Base-by-base conservation (phyloP, 805 yeast genomes). In the Candida silvicultrix region DNA sequence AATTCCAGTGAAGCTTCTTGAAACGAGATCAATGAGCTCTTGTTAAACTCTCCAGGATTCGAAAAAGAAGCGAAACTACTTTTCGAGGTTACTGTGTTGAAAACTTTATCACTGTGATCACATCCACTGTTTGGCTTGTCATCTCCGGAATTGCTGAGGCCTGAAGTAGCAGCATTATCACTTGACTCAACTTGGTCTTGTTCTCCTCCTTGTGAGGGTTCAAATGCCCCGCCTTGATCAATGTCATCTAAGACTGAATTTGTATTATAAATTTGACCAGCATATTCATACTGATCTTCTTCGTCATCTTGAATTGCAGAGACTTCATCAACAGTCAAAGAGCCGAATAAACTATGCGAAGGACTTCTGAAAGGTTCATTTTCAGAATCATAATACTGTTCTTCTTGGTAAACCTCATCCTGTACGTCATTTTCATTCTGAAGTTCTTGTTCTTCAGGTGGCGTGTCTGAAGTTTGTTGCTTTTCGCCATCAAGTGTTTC, bases 301-400 rank as follows among this genome's bases (percentile, higher is more conserved):
- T 23, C 18, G 11, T 42, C 35, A 9, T 35, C 14, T 9, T 35
- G 23, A 7, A 42, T 23, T 18, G 28, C 36, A 12, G 45, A 42
- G 3, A 43, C 16, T 5, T 43, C 41, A 15, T 43, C 45, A 12
- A 41, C 46, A 3, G 53, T 52, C 3, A 58, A 23, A 11, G 45
- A 42, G 15, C 62, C 62, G 36, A 58, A 58, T 36, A 58, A 14
- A 46, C 62, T 58, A 11, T 48, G 49, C 6, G 52, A 45, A 14
- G 62, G 62, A 43, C 54, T 57, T 42, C 48, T 44, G 25, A 50
- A 58, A 18, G 54, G 52, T 15, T 50, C 61, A 39, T 58, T 44
- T 21, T 50, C 50, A 7, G 62, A 58, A 38, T 58, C 62, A 28
- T 48, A 58, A 32, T 52, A 58, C 20, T 45, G 43, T 34, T 52